phyloP scores from a whole-genome alignment of 805 yeast species.

The Wickerhamomyces bisporus region DNA sequence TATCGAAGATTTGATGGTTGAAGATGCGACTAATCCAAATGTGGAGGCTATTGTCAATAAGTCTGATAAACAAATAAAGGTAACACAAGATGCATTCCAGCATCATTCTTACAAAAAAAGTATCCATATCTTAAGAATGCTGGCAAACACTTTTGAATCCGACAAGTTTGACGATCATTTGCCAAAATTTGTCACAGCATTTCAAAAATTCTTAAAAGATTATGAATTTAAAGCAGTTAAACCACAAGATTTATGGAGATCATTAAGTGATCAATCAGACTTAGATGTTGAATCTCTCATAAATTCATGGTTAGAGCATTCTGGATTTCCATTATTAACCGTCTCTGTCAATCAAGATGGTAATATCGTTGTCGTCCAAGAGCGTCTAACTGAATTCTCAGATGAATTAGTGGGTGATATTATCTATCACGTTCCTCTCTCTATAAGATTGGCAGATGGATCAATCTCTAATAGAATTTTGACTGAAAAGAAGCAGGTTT shows the following conservation, averaged over 20 bases:
- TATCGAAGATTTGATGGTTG: slow-evolving; percentile 30
- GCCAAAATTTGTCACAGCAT: slow-evolving; percentile 28
- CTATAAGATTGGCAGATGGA: slow-evolving; percentile 33
- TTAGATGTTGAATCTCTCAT: slow-evolving; percentile 46
- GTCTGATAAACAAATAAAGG: slow-evolving; percentile 29
- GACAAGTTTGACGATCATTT: slow-evolving; percentile 25
- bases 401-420: slow-evolving; percentile 43
- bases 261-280: slow-evolving; percentile 28
- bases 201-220: slow-evolving; percentile 34
- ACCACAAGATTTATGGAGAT: slow-evolving; percentile 50
- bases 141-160: slow-evolving; percentile 38
- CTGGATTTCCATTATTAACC: slow-evolving; percentile 53
- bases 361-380: slow-evolving; percentile 34
- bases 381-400: slow-evolving; percentile 27
- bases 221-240: slow-evolving; percentile 36
- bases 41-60: slow-evolving; percentile 19
- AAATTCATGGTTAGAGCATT: slow-evolving; percentile 54
- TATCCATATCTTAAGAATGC: slow-evolving; percentile 47
- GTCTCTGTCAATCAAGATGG: slow-evolving; percentile 27
- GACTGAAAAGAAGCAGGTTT: slow-evolving; percentile 34
- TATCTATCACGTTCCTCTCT: slow-evolving; percentile 60
- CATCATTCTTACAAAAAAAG: slow-evolving; percentile 55
- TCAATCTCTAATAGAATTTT: slow-evolving; percentile 34
- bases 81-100: slow-evolving; percentile 44
- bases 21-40: slow-evolving; percentile 35